These are phyloP conservation scores for Sphenostylis stenocarpa DNA, from an alignment of 306 rosid species.

Conservation along the genomic window DNA sequence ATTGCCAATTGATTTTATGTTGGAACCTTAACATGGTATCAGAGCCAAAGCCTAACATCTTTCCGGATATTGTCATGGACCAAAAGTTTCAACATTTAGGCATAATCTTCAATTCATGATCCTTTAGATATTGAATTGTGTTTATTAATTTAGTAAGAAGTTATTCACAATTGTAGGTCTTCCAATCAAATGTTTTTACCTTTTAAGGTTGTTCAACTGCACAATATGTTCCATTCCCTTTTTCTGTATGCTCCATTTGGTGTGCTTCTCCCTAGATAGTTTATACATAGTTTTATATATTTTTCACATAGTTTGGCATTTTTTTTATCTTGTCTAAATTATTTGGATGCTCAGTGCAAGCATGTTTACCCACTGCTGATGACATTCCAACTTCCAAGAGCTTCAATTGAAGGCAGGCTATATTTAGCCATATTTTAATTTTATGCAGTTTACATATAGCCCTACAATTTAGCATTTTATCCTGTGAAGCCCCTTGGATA, in stretches of 20 bases:
- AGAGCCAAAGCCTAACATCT: too few species aligned
- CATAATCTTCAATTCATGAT: background rate
- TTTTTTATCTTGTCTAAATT: constrained; percentile 15
- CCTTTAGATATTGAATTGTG: background rate
- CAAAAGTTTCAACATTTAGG: background rate
- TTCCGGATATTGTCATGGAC: too few species aligned
- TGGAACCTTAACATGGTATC: too few species aligned
- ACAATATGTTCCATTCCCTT: background rate
- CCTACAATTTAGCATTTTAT: constrained; percentile 15
- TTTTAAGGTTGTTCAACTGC: background rate
- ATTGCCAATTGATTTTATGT: too few species aligned
- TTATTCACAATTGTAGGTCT: background rate
- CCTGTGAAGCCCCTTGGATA: constrained; percentile 26
- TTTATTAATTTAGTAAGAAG: background rate
- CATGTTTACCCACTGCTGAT: background rate
- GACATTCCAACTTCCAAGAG: constrained; percentile 1
- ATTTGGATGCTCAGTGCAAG: constrained; percentile 14
- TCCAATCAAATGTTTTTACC: background rate
- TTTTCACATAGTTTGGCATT: background rate
- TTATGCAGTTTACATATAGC: constrained; percentile 6
- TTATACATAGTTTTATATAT: background rate
- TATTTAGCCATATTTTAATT: background rate
- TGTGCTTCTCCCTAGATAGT: background rate
- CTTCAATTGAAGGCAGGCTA: constrained; percentile 2
- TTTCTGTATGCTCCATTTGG: background rate